Percentiles rank a stretch among this genome's conserved stretches.
Evolutionary conservation across 2,329 filamentous ascomycete genomes (phyloP).

Genomic region (Fusarium buharicum): DNA sequence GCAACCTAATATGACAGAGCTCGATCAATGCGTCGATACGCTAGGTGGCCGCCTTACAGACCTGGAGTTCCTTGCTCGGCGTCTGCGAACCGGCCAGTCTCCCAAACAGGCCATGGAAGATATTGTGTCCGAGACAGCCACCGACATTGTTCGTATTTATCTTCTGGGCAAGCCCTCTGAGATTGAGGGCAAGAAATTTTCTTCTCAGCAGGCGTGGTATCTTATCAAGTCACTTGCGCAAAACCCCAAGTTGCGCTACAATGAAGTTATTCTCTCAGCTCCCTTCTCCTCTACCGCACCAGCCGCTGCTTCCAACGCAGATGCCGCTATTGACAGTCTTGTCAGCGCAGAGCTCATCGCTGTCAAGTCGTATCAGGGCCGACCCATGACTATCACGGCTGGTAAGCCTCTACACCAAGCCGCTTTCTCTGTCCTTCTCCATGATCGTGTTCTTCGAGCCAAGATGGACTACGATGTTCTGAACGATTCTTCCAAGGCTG

Average conservation of each 20-base stretch:
- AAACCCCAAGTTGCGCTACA: conserved; percentile 79
- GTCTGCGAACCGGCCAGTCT: conserved; percentile 86
- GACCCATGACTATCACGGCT: conserved; percentile 79
- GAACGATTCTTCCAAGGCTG: conserved; percentile 74
- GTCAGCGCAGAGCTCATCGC: conserved; percentile 88
- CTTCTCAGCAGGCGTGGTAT: conserved; percentile 87
- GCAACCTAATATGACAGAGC: conserved; percentile 68
- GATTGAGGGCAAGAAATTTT: conserved; percentile 72
- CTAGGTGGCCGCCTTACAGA: conserved; percentile 95
- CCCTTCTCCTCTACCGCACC: conserved; percentile 67
- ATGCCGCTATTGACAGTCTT: conserved; percentile 80
- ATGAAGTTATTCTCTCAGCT: conserved; percentile 81
- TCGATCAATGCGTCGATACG: conserved; percentile 83
- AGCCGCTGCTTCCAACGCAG: conserved; percentile 65
- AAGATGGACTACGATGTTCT: conserved; percentile 78
- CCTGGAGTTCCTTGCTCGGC: conserved; percentile 90
- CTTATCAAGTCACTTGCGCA: conserved; percentile 81
- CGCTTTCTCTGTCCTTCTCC: conserved; percentile 77
- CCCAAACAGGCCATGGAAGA: conserved; percentile 84
- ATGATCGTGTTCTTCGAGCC: conserved; percentile 77
- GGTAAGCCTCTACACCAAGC: conserved; percentile 88
- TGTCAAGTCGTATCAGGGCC: conserved; percentile 76
- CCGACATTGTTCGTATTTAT: conserved; percentile 94
- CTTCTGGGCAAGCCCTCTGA: conserved; percentile 70
- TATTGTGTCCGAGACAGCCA: conserved; percentile 88